Evolutionary conservation across 2,329 filamentous ascomycete genomes (phyloP).

Genomic region (Cordyceps fumosorosea): DNA sequence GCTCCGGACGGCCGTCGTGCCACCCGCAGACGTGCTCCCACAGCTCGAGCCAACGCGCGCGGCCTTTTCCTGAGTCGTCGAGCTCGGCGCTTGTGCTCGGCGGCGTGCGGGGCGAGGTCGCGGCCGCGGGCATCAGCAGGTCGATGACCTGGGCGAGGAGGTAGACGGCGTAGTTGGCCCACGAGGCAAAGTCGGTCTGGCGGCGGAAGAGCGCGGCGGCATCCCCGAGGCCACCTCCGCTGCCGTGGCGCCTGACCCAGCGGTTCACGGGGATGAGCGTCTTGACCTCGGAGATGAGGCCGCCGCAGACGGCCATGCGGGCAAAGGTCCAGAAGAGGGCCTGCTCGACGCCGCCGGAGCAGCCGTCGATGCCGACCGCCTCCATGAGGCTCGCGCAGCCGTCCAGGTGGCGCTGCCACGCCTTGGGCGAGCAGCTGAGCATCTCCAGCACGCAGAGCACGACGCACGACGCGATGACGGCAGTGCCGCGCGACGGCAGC

Average conservation of each 20-base stretch:
- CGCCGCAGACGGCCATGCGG: slow-evolving; percentile 48
- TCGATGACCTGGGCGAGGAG: slow-evolving; percentile 38
- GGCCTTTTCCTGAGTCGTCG: slow-evolving; percentile 21
- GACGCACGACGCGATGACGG: slow-evolving; percentile 46
- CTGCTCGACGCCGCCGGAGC: slow-evolving; percentile 41
- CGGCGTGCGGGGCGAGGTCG: background rate
- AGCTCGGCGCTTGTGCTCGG: background rate
- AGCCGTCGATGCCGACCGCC: slow-evolving; percentile 43
- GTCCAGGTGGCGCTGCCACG: slow-evolving; percentile 45
- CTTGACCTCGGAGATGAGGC: slow-evolving; percentile 42
- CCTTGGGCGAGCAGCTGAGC: slow-evolving; percentile 41
- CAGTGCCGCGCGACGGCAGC: slow-evolving; percentile 39
- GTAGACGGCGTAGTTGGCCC: slow-evolving; percentile 45
- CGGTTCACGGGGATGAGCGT: slow-evolving; percentile 41
- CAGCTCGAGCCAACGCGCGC: slow-evolving; percentile 30
- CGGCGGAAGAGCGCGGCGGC: slow-evolving; percentile 29
- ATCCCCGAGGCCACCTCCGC: slow-evolving; percentile 24
- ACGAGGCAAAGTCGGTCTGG: slow-evolving; percentile 34
- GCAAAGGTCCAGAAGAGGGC: slow-evolving; percentile 50
- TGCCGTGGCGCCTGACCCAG: slow-evolving; percentile 34
- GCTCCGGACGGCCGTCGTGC: slow-evolving; percentile 30
- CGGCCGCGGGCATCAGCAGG: slow-evolving; percentile 24
- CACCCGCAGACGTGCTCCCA: slow-evolving; percentile 35
- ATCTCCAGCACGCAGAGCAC: slow-evolving; percentile 50
- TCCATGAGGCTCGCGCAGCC: slow-evolving; percentile 45